Evolutionary conservation across 176 grass and related monocot genomes (phyloP).

Genomic region (Stipa capillata): DNA sequence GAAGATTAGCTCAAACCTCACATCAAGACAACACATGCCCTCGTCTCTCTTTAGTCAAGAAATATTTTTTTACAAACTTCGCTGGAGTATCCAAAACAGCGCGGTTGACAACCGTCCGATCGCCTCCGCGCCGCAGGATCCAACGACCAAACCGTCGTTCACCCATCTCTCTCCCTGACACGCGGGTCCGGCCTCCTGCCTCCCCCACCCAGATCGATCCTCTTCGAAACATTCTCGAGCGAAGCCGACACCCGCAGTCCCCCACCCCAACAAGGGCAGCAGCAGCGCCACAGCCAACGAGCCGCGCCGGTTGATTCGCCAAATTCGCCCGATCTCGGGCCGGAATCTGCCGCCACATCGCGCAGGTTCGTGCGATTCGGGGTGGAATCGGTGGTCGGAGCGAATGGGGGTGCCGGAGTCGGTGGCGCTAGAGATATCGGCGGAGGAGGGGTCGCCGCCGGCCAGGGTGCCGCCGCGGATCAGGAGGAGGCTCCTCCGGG

Average conservation of each 20-base stretch:
- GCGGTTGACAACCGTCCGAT: too few relatives aligned
- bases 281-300: neutral
- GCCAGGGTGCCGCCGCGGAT: slow-evolving; percentile 69
- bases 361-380: neutral
- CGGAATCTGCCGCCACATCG: neutral
- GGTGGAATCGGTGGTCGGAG: neutral
- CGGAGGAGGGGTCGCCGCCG: slow-evolving; percentile 30
- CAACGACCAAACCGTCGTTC: too few relatives aligned
- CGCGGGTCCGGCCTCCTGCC: neutral
- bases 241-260: neutral
- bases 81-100: too few relatives aligned
- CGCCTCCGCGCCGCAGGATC: neutral
- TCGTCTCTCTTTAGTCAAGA: too few relatives aligned
- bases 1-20: too few relatives aligned
- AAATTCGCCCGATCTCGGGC: neutral
- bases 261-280: neutral
- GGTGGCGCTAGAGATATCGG: slow-evolving; percentile 63
- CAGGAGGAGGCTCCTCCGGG: slow-evolving; percentile 51
- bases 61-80: too few relatives aligned
- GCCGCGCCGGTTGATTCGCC: neutral
- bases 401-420: slow-evolving; percentile 37
- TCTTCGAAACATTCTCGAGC: neutral
- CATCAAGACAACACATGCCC: too few relatives aligned
- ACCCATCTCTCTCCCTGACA: neutral
- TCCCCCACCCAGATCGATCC: neutral